Evolutionary conservation across 2,329 filamentous ascomycete species (phyloP).

Genomic region (Xylariomycetidae sp.): DNA sequence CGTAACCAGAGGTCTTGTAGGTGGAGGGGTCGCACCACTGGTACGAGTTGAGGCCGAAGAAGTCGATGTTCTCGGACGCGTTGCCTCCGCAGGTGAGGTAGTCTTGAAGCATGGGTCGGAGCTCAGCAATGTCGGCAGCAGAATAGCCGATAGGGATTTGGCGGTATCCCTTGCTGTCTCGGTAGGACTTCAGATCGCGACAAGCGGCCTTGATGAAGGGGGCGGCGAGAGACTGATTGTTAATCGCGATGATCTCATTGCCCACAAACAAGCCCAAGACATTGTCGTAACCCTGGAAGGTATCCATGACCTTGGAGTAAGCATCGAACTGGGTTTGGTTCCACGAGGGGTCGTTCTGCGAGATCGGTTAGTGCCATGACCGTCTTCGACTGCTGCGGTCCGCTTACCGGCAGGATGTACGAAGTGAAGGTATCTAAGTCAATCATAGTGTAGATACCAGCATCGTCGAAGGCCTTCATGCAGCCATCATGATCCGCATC

Average conservation of each 20-base stretch:
- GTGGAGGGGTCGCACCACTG: constrained; percentile 63
- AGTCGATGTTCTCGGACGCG: constrained; percentile 64
- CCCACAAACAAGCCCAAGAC: constrained; percentile 79
- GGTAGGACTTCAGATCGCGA: constrained; percentile 77
- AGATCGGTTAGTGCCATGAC: constrained; percentile 3
- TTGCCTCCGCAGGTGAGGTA: constrained; percentile 77
- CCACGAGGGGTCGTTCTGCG: constrained; percentile 59
- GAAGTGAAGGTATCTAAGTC: constrained; percentile 74
- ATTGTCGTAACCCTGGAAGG: constrained; percentile 73
- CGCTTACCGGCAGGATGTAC: constrained; percentile 56
- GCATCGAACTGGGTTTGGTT: constrained; percentile 62
- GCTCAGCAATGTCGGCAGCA: constrained; percentile 72
- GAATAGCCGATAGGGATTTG: constrained; percentile 82
- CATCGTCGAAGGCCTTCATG: constrained; percentile 73
- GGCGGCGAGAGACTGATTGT: constrained; percentile 56
- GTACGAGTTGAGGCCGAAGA: constrained; percentile 82
- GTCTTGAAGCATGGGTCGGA: constrained; percentile 55
- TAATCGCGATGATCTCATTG: constrained; percentile 73
- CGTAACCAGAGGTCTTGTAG: constrained; percentile 63
- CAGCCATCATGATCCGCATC: constrained; percentile 66
- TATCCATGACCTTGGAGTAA: constrained; percentile 68
- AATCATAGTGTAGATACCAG: constrained; percentile 77
- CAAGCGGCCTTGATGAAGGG: constrained; percentile 79
- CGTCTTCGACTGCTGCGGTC: neutral
- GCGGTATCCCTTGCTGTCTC: constrained; percentile 69